These are phyloP conservation scores for Cladophialophora immunda DNA, from an alignment of 2,329 filamentous ascomycete genomes.

Conservation along the genomic window DNA sequence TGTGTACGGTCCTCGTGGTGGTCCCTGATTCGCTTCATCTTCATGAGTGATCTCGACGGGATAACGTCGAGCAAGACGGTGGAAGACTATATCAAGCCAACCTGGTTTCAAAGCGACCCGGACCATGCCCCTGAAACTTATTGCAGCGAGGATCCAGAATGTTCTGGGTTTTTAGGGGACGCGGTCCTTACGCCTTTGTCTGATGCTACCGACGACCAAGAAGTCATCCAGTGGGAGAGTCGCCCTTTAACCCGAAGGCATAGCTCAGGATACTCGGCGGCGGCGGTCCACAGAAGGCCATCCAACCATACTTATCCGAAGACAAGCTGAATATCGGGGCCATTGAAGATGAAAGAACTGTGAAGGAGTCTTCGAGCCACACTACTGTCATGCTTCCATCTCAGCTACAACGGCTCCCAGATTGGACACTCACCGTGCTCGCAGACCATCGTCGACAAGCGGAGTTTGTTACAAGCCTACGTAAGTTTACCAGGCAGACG, in stretches of 20 bases:
- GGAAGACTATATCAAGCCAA: not conserved
- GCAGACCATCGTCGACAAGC: not conserved
- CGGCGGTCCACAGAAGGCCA: not conserved
- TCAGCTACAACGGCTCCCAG: not conserved
- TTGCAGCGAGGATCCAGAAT: not conserved
- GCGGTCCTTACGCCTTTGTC: not conserved
- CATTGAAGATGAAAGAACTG: not conserved
- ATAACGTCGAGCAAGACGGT: not conserved
- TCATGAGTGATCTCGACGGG: not conserved
- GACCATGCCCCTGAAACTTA: not conserved
- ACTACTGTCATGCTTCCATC: not conserved
- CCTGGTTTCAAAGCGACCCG: not conserved
- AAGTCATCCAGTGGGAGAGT: not conserved
- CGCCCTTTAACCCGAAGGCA: not conserved
- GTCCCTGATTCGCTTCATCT: not conserved
- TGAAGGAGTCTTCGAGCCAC: not conserved
- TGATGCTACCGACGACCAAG: not conserved
- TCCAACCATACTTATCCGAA: not conserved
- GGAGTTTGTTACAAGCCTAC: not conserved
- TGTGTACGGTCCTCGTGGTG: slow-evolving; percentile 18
- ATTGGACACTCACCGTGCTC: not conserved
- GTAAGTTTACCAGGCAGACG: not conserved
- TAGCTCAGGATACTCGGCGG: not conserved
- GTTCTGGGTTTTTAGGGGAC: not conserved
- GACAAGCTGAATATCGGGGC: not conserved